Conservation (phyloP, 345 rosid species). For the Citrus mangshanensis region DNA sequence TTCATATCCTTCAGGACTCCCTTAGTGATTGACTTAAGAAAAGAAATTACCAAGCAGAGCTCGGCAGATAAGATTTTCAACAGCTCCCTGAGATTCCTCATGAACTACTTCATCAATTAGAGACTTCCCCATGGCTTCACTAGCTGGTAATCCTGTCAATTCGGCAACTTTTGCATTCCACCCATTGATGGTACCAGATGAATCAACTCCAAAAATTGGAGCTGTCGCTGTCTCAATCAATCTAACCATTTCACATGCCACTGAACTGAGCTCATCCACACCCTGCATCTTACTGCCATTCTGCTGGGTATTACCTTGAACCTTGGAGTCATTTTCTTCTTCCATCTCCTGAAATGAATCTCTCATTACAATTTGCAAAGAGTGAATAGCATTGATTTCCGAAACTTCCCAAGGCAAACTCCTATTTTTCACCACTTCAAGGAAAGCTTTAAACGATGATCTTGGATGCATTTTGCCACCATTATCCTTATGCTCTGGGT, state of each 20-base stretch:
- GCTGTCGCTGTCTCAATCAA: slow-evolving; percentile 82
- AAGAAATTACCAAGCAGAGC: slow-evolving; percentile 62
- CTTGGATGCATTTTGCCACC: slow-evolving; percentile 74
- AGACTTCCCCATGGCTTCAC: slow-evolving; percentile 74
- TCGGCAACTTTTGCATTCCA: slow-evolving; percentile 80
- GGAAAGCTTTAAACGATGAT: slow-evolving; percentile 76
- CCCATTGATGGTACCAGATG: slow-evolving; percentile 68
- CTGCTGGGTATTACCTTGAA: slow-evolving; percentile 19
- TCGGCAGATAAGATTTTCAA: slow-evolving; percentile 49
- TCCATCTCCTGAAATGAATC: slow-evolving; percentile 49
- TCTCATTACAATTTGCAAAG: slow-evolving; percentile 74
- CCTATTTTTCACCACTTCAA: slow-evolving; percentile 71
- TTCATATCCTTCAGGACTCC: not conserved
- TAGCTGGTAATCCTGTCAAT: slow-evolving; percentile 58
- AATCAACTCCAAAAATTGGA: slow-evolving; percentile 85
- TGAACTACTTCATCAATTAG: slow-evolving; percentile 60
- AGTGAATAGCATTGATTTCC: slow-evolving; percentile 80
- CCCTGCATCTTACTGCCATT: slow-evolving; percentile 33
- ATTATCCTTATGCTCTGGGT: slow-evolving; percentile 59
- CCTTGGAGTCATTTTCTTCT: slow-evolving; percentile 36
- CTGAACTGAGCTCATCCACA: slow-evolving; percentile 57
- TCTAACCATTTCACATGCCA: slow-evolving; percentile 84
- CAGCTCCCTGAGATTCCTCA: slow-evolving; percentile 43
- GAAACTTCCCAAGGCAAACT: slow-evolving; percentile 82
- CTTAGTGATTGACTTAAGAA: not conserved